Evolutionary conservation across 1,284 basidiomycete species (phyloP).

Genomic region (Sanghuangporus sanghuang): DNA sequence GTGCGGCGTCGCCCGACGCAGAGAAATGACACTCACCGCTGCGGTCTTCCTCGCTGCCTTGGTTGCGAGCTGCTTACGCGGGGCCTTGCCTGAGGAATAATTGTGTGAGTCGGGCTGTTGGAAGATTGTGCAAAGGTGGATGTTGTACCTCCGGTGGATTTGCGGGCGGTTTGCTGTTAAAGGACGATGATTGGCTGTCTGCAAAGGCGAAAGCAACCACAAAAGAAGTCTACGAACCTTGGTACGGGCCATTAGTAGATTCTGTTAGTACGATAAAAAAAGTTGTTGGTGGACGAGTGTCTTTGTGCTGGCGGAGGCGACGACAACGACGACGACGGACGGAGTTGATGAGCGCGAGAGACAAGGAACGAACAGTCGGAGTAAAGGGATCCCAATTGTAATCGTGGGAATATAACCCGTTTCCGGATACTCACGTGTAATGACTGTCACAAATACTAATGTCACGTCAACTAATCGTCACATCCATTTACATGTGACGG

Average conservation of each 20-base stretch:
- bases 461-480: background rate
- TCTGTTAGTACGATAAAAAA: background rate
- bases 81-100: slow-evolving; percentile 60
- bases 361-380: slow-evolving; percentile 4
- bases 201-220: slow-evolving; percentile 14
- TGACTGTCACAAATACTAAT: background rate
- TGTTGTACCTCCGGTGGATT: slow-evolving; percentile 73
- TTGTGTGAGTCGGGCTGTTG: slow-evolving; percentile 20
- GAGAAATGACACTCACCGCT: slow-evolving; percentile 42
- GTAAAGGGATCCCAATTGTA: background rate
- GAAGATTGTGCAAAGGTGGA: slow-evolving; percentile 20
- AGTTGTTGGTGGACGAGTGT: background rate
- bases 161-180: slow-evolving; percentile 73
- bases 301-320: slow-evolving; percentile 1
- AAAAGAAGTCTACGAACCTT: slow-evolving; percentile 43
- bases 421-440: background rate
- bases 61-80: slow-evolving; percentile 88
- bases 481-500: background rate
- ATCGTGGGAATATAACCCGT: slow-evolving; percentile 2
- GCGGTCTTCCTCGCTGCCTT: slow-evolving; percentile 86
- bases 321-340: background rate
- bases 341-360: slow-evolving; percentile 16
- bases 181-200: slow-evolving; percentile 25
- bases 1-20: slow-evolving; percentile 21
- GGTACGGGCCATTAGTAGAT: slow-evolving; percentile 60